Evolutionary conservation across 345 rosid genomes (phyloP), one percentile per base, ranked within the genome.

Genomic region (Aquilaria malaccensis): DNA sequence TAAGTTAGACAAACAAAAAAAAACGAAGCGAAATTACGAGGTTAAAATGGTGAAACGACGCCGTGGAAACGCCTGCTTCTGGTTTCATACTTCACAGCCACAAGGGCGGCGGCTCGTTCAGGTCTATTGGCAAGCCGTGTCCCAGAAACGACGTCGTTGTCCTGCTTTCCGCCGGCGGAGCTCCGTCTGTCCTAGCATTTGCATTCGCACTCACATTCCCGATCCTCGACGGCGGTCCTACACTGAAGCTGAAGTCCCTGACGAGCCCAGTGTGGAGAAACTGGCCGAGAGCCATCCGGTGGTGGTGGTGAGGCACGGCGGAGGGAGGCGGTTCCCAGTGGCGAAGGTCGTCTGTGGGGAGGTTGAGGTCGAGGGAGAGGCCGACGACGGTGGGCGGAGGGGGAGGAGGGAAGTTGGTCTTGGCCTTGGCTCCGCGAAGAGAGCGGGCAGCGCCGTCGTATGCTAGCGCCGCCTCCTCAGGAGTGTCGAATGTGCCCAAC

Each of bases 401-500:
- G 4, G 74, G 76, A 10, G 94, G 76, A 10, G 98, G 97, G 69
- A 92, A 92, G 81, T 89, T 92, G 54, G 98, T 92, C 60, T 89
- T 89, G 55, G 97, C 98, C 63, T 87, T 92, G 54, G 83, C 73
- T 0, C 98, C 98, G 33, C 98, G 95, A 47, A 92, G 97, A 68
- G 87, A 80, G 59, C 91, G 82, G 13, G 98, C 97, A 29, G 97
- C 98, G 11, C 93, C 87, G 59, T 92, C 98, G 71, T 92, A 92
- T 33, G 98, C 98, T 2, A 87, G 86, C 33, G 98, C 98, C 12
- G 98, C 98, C 74, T 92, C 93, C 72, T 89, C 98, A 1, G 98
- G 96, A 29, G 97, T 89, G 78, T 92, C 97, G 58, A 92, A 92
- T 56, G 98, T 92, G 41, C 98, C 98, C 62, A 92, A 67, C 98